A percentile compares a stretch with the other conserved stretches of the same genome.
Conservation (phyloP, 306 rosid species). For the Benincasa hispida region DNA sequence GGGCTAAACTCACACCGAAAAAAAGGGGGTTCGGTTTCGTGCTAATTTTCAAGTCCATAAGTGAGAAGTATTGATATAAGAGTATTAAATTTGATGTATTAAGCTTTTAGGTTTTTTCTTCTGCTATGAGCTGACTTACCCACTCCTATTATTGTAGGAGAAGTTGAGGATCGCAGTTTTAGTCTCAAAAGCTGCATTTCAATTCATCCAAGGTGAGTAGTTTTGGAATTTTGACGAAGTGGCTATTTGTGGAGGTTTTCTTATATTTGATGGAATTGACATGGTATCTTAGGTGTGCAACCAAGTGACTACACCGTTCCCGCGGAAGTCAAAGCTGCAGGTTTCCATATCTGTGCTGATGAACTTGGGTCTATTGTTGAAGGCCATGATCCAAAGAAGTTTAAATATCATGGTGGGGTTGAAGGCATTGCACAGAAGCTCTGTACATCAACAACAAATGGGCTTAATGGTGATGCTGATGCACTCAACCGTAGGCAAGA, state of each 20-base stretch:
- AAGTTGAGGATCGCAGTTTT: constrained; percentile 66
- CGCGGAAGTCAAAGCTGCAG: constrained; percentile 63
- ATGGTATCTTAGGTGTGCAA: constrained; percentile 39
- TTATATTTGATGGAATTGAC: constrained; percentile 6
- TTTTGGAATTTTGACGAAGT: constrained; percentile 2
- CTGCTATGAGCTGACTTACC: not conserved
- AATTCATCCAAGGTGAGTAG: constrained; percentile 52
- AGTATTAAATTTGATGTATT: too few species aligned
- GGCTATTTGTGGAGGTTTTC: not conserved
- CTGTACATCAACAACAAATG: constrained; percentile 42
- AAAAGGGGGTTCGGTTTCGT: not conserved
- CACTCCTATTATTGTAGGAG: constrained; percentile 39
- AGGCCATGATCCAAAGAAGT: constrained; percentile 69
- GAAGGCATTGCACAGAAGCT: constrained; percentile 62
- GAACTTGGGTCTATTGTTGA: constrained; percentile 89
- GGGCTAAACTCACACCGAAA: not conserved
- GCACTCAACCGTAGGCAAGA: constrained; percentile 32
- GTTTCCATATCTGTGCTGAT: constrained; percentile 66
- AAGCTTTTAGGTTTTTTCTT: not conserved
- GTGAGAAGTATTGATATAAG: not conserved
- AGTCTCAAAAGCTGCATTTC: constrained; percentile 87
- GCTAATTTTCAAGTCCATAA: not conserved
- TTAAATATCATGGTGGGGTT: constrained; percentile 53
- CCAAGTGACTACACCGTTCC: constrained; percentile 57
- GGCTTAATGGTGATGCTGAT: constrained; percentile 33